Evolutionary conservation across 352 stramenopile genomes (phyloP).

Genomic region (Globisporangium orthogonon): DNA sequence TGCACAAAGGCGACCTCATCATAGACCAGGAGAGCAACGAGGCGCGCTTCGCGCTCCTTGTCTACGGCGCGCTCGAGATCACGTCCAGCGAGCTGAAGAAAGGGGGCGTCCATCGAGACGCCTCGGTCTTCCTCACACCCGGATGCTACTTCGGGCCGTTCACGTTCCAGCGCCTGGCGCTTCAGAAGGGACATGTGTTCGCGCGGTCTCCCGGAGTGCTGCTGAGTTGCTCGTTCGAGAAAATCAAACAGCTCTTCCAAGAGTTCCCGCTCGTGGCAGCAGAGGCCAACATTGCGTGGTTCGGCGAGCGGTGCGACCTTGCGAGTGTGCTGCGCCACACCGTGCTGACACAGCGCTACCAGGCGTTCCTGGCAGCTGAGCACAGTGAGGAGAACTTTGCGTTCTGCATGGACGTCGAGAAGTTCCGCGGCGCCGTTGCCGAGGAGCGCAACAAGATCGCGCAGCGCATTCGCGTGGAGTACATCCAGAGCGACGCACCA

Average conservation of each 20-base stretch:
- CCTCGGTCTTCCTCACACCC: conserved; percentile 53
- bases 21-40: conserved; percentile 36
- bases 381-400: conserved; percentile 78
- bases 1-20: conserved; percentile 50
- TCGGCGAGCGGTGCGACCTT: conserved; percentile 60
- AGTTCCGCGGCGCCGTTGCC: conserved; percentile 24
- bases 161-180: conserved; percentile 59
- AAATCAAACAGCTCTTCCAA: conserved; percentile 38
- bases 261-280: conserved; percentile 52
- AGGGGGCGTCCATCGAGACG: conserved; percentile 24
- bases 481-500: conserved; percentile 44
- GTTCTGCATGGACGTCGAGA: conserved; percentile 66
- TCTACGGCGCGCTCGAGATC: conserved; percentile 70
- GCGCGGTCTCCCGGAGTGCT: conserved; percentile 49
- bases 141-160: conserved; percentile 71
- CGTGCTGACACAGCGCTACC: conserved; percentile 50
- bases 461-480: conserved; percentile 40
- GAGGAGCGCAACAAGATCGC: conserved; percentile 27
- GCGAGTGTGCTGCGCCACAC: conserved; percentile 52
- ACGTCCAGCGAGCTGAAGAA: conserved; percentile 25
- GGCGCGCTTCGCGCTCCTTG: conserved; percentile 46
- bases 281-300: conserved; percentile 72
- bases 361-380: conserved; percentile 59
- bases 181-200: conserved; percentile 34
- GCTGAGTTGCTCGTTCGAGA: conserved; percentile 42